A percentile compares a stretch with the other conserved stretches of the same genome.
phyloP scores from a whole-genome alignment of 495 filamentous ascomycete species.

The Hypoxylon intermedium region DNA sequence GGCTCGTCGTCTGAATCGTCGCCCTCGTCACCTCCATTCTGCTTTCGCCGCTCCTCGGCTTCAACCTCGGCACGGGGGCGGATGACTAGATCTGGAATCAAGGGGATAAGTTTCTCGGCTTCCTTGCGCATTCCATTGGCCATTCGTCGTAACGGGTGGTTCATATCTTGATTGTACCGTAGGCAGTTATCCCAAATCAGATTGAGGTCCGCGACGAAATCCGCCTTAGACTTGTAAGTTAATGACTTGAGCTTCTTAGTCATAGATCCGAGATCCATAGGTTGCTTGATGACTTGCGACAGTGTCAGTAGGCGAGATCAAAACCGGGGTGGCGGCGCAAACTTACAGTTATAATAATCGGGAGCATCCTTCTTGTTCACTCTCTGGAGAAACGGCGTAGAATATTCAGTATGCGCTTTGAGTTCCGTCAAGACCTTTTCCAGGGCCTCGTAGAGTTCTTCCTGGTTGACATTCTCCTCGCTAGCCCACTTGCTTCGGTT shows the following conservation, averaged over 20 bases:
- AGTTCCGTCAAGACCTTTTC: slow-evolving; percentile 96
- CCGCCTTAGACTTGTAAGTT: slow-evolving; percentile 89
- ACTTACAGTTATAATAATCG: slow-evolving; percentile 87
- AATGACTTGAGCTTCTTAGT: slow-evolving; percentile 94
- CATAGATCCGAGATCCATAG: slow-evolving; percentile 98
- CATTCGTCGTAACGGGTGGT: slow-evolving; percentile 88
- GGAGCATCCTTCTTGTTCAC: slow-evolving; percentile 97
- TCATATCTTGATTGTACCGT: slow-evolving; percentile 89
- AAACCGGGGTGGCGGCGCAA: neutral
- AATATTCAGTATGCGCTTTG: slow-evolving; percentile 96
- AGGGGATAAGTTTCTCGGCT: slow-evolving; percentile 90
- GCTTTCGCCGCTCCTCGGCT: slow-evolving; percentile 88
- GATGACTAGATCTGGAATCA: slow-evolving; percentile 92
- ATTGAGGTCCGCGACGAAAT: slow-evolving; percentile 91
- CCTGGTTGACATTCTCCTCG: slow-evolving; percentile 95
- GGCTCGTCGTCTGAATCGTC: slow-evolving; percentile 97
- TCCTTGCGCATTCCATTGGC: slow-evolving; percentile 96
- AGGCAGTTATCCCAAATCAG: slow-evolving; percentile 97
- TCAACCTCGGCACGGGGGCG: slow-evolving; percentile 92
- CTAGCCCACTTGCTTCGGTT: slow-evolving; percentile 98
- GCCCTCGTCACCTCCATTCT: slow-evolving; percentile 77
- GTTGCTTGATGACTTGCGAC: slow-evolving; percentile 84
- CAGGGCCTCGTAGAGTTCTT: slow-evolving; percentile 94
- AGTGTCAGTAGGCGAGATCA: slow-evolving; percentile 33
- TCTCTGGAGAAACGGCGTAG: slow-evolving; percentile 85